Conservation (phyloP, 1,139 yeast genomes). For the Candida frijolesensis region DNA sequence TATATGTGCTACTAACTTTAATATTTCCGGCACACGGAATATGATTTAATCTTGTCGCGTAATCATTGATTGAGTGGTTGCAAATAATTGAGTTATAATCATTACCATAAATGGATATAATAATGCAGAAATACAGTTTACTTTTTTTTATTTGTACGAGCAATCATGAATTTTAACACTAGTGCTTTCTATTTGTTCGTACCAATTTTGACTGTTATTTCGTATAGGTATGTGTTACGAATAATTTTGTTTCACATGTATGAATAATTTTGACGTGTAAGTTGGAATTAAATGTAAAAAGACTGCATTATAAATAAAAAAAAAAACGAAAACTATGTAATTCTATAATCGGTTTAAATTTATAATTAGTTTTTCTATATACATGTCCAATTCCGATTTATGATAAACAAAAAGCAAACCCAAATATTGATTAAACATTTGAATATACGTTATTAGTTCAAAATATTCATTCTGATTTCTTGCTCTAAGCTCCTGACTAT, state of each 20-base stretch:
- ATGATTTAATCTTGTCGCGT: too few relatives aligned
- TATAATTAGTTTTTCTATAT: slow-evolving; percentile 1
- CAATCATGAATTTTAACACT: too few relatives aligned
- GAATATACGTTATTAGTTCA: slow-evolving; percentile 16
- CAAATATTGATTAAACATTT: slow-evolving; percentile 24
- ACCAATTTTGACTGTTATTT: too few relatives aligned
- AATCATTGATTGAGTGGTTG: too few relatives aligned
- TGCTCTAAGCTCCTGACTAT: slow-evolving; percentile 10
- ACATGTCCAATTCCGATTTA: slow-evolving; percentile 12
- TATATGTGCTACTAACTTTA: too few relatives aligned
- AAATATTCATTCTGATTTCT: slow-evolving; percentile 18
- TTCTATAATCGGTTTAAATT: background rate
- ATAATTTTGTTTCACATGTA: too few relatives aligned
- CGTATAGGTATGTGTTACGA: too few relatives aligned
- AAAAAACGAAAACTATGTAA: background rate
- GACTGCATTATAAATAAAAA: too few relatives aligned
- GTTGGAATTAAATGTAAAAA: too few relatives aligned
- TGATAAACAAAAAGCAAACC: slow-evolving; percentile 20
- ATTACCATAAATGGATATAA: background rate
- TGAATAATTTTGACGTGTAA: too few relatives aligned
- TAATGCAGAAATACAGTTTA: background rate
- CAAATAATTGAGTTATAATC: background rate
- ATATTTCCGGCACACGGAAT: too few relatives aligned
- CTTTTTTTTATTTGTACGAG: background rate
- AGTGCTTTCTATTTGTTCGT: too few relatives aligned